These are phyloP conservation scores for Ceratocystis smalleyi DNA, from an alignment of 2,329 filamentous ascomycete genomes.

Conservation along the genomic window DNA sequence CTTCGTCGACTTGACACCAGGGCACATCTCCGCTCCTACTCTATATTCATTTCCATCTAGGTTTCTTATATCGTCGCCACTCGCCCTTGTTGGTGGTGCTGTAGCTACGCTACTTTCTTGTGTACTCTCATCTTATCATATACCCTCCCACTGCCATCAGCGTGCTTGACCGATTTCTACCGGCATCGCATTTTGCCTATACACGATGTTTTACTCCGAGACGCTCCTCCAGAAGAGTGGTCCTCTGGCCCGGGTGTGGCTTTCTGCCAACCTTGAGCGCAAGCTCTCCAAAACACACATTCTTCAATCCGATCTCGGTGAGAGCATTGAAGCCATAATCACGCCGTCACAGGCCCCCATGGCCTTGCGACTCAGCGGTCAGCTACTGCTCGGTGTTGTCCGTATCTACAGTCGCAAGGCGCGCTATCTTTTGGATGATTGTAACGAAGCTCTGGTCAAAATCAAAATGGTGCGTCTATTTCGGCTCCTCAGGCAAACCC, in stretches of 20 bases:
- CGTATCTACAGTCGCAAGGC: constrained; percentile 96
- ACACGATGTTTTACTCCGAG: constrained; percentile 91
- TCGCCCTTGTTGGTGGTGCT: neutral
- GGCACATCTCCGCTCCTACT: neutral
- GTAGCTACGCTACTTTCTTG: neutral
- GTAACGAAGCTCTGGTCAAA: constrained; percentile 92
- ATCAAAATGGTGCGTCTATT: constrained; percentile 72
- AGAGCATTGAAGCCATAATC: constrained; percentile 90
- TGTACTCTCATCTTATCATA: constrained; percentile 1
- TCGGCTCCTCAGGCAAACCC: no score
- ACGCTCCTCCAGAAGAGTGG: constrained; percentile 91
- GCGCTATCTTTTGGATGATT: constrained; percentile 89
- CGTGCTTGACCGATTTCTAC: neutral
- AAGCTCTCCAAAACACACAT: constrained; percentile 97
- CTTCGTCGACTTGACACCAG: neutral
- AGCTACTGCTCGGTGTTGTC: constrained; percentile 86
- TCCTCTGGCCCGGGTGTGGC: constrained; percentile 92
- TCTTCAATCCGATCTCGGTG: constrained; percentile 82
- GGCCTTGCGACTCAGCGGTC: constrained; percentile 82
- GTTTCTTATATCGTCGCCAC: neutral
- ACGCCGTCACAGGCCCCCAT: constrained; percentile 85
- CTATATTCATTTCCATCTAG: neutral
- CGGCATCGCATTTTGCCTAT: constrained; percentile 15
- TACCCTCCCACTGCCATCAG: neutral
- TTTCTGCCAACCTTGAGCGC: constrained; percentile 94